These are phyloP conservation scores for Aspergillus affinis DNA, from an alignment of 495 filamentous ascomycete species.

Conservation along the genomic window DNA sequence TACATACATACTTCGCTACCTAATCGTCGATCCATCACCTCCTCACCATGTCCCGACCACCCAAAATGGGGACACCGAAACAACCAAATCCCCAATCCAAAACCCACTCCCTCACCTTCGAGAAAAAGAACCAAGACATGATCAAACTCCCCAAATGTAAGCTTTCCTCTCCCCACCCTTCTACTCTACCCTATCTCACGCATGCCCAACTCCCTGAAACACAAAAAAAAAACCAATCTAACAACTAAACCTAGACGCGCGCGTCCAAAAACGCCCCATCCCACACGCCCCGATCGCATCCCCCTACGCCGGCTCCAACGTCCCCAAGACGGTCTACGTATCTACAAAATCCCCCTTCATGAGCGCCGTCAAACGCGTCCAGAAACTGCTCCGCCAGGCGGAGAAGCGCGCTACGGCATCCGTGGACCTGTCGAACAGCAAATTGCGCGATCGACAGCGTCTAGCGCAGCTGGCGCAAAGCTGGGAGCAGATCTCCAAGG, in stretches of 20 bases:
- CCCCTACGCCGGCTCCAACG: constrained; percentile 48
- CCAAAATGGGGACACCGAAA: background rate
- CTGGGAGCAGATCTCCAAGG: constrained; percentile 37
- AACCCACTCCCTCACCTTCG: constrained; percentile 30
- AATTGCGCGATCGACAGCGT: constrained; percentile 39
- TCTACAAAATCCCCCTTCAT: constrained; percentile 73
- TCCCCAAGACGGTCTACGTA: constrained; percentile 76
- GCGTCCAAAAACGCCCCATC: constrained; percentile 67
- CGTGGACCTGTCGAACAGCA: constrained; percentile 36
- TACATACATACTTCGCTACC: background rate
- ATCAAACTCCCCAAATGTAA: constrained; percentile 41
- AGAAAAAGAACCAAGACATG: constrained; percentile 41
- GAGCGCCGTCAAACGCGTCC: constrained; percentile 76
- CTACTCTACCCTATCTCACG: background rate
- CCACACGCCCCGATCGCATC: constrained; percentile 64
- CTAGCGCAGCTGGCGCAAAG: constrained; percentile 41
- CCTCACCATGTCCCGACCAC: background rate
- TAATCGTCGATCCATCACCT: background rate
- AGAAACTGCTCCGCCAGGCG: constrained; percentile 64
- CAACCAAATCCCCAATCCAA: constrained; percentile 1
- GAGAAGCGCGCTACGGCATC: constrained; percentile 57
- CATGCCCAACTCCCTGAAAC: constrained; percentile 1
- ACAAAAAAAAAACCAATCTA: constrained; percentile 16
- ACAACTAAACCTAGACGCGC: constrained; percentile 30
- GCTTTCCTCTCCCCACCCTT: constrained; percentile 1